A percentile compares a stretch with the other conserved stretches of the same genome.
Evolutionary conservation across 768 basidiomycete species (phyloP).

Genomic region (Pisolithus microcarpus): DNA sequence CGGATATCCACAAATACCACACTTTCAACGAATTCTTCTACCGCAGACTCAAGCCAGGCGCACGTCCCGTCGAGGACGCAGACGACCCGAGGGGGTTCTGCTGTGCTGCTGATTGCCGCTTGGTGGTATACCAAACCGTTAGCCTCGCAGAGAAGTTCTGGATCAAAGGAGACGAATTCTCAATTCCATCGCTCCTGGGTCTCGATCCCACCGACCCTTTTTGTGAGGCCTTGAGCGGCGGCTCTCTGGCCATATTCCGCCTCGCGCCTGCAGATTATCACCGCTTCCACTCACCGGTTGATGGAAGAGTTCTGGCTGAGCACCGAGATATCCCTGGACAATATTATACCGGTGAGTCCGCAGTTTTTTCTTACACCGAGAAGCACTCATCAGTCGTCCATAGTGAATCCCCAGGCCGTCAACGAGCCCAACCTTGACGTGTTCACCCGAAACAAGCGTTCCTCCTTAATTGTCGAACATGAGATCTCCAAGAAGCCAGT

Average conservation of each 20-base stretch:
- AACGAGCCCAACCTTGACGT: constrained; percentile 45
- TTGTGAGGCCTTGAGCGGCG: constrained; percentile 35
- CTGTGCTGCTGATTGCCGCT: constrained; percentile 65
- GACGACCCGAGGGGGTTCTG: constrained; percentile 47
- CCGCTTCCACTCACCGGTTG: constrained; percentile 68
- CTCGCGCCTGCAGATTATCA: constrained; percentile 81
- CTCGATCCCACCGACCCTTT: constrained; percentile 36
- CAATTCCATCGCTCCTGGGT: constrained; percentile 51
- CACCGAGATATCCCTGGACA: constrained; percentile 44
- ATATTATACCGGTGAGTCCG: constrained; percentile 42
- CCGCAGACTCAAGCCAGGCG: constrained; percentile 49
- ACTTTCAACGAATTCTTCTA: constrained; percentile 77
- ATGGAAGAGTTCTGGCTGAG: constrained; percentile 40
- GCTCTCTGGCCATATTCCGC: constrained; percentile 43
- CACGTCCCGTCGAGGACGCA: constrained; percentile 53
- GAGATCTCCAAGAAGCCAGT: constrained; percentile 39
- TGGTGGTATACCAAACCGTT: constrained; percentile 60
- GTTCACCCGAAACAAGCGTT: constrained; percentile 57
- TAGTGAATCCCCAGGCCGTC: too few relatives aligned
- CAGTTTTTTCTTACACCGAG: too few relatives aligned
- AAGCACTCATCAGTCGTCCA: too few relatives aligned
- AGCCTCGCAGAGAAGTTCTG: constrained; percentile 62
- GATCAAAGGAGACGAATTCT: constrained; percentile 71
- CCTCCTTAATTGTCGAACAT: constrained; percentile 48
- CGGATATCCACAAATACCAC: constrained; percentile 53